Percentiles rank a stretch among this genome's conserved stretches.
Conservation (phyloP, 2,329 filamentous ascomycete species). For the Ophiostoma triangulosporum region DNA sequence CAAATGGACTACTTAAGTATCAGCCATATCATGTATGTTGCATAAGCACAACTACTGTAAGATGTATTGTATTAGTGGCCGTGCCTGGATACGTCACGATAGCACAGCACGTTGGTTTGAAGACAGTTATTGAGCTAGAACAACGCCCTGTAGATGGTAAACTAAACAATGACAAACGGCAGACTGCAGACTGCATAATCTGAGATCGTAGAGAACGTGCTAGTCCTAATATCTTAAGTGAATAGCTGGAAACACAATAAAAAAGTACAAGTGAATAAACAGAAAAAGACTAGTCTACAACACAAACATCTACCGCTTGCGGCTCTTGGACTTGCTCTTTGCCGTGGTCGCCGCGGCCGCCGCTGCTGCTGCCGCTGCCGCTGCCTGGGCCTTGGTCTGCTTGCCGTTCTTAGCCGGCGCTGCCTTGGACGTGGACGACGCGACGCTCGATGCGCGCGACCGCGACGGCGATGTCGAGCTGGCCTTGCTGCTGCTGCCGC, state of each 20-base stretch:
- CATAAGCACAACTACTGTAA: no score
- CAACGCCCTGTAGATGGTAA: no score
- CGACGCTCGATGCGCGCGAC: constrained; percentile 79
- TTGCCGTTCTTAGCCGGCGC: constrained; percentile 14
- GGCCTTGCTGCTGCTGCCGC: constrained; percentile 52
- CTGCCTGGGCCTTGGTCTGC: constrained; percentile 13
- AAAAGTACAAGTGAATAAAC: neutral
- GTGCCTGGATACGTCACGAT: no score
- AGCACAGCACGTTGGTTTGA: no score
- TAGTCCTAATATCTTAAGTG: no score
- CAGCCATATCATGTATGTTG: no score
- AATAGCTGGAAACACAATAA: neutral
- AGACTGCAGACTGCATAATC: no score
- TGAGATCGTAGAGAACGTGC: no score
- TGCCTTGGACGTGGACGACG: constrained; percentile 56
- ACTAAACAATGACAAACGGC: no score
- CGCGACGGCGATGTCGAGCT: constrained; percentile 59
- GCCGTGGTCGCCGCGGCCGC: neutral
- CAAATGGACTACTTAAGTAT: no score
- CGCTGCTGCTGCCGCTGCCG: neutral
- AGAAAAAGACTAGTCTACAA: neutral
- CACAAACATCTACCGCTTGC: constrained; percentile 9
- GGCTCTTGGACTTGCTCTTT: constrained; percentile 4
- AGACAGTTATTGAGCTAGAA: no score
- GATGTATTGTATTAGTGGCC: no score